Evolutionary conservation across 1,284 basidiomycete species (phyloP).

Genomic region (Trametes polyzona): DNA sequence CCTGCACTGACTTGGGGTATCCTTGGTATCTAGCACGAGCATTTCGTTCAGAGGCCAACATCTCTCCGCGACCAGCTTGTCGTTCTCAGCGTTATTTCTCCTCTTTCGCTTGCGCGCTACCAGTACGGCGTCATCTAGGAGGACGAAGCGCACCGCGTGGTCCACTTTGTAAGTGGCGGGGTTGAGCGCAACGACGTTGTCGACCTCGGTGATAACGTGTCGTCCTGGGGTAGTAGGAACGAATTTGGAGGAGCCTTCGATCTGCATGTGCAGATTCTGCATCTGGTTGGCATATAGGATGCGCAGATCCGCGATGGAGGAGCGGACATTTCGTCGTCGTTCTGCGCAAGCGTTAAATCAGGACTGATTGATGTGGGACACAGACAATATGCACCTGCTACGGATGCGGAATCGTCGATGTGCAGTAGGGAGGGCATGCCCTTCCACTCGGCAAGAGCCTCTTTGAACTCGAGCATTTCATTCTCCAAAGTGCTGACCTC

Average conservation of each 20-base stretch:
- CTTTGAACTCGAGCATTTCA: constrained; percentile 97
- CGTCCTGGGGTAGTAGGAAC: constrained; percentile 89
- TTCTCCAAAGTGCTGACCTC: constrained; percentile 97
- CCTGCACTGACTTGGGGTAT: constrained; percentile 82
- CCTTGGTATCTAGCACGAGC: constrained; percentile 93
- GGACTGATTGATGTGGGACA: neutral
- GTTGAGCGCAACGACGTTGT: constrained; percentile 86
- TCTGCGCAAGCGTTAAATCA: constrained; percentile 38
- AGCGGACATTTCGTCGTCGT: constrained; percentile 74
- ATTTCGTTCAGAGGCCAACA: constrained; percentile 95
- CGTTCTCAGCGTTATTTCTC: constrained; percentile 48
- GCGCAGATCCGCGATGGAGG: constrained; percentile 91
- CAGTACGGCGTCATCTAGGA: constrained; percentile 91
- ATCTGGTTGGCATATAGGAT: constrained; percentile 95
- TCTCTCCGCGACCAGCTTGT: constrained; percentile 86
- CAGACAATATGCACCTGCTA: constrained; percentile 40
- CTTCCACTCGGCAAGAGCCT: constrained; percentile 93
- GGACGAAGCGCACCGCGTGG: constrained; percentile 86
- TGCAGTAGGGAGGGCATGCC: constrained; percentile 92
- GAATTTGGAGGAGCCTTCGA: constrained; percentile 97
- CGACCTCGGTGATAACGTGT: constrained; percentile 89
- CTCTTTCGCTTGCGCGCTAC: constrained; percentile 73
- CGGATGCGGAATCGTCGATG: constrained; percentile 76
- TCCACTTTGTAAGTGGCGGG: constrained; percentile 95
- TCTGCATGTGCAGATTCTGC: constrained; percentile 86